Evolutionary conservation across 2,329 filamentous ascomycete genomes (phyloP).

Genomic region (Nigrospora osmanthi): DNA sequence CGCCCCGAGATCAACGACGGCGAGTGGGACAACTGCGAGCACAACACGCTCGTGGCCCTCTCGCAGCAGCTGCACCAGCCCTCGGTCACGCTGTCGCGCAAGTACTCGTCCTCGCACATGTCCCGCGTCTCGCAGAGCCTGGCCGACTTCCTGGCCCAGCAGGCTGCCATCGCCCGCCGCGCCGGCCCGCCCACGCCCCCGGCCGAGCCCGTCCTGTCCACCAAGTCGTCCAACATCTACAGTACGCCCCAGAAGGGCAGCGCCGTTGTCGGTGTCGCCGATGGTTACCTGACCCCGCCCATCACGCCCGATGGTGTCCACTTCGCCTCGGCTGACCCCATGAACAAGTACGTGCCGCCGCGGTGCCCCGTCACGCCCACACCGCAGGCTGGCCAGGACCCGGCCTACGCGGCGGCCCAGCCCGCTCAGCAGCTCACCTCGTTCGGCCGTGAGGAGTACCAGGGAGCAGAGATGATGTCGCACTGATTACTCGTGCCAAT

Average conservation of each 20-base stretch:
- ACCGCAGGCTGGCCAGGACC: conserved; percentile 34
- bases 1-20: conserved; percentile 68
- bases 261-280: conserved; percentile 50
- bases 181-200: conserved; percentile 52
- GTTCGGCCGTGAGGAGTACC: conserved; percentile 35
- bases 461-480: conserved; percentile 4
- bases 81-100: conserved; percentile 49
- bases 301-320: conserved; percentile 70
- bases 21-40: conserved; percentile 70
- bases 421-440: conserved; percentile 35
- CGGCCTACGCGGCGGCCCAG: conserved; percentile 28
- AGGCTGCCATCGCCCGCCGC: conserved; percentile 46
- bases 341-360: conserved; percentile 41
- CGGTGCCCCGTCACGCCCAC: conserved; percentile 58
- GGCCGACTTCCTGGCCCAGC: conserved; percentile 50
- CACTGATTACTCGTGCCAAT: conserved; percentile 2
- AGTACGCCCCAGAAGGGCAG: conserved; percentile 75
- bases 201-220: conserved; percentile 37
- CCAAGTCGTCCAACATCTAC: conserved; percentile 55
- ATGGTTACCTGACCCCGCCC: conserved; percentile 77
- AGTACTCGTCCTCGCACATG: conserved; percentile 47
- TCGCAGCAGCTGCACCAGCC: conserved; percentile 53
- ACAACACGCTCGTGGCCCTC: conserved; percentile 53
- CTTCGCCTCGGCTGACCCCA: conserved; percentile 35
- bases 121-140: conserved; percentile 48